These are phyloP conservation scores for Sophora flavescens DNA, from an alignment of 306 rosid species.

Conservation along the genomic window DNA sequence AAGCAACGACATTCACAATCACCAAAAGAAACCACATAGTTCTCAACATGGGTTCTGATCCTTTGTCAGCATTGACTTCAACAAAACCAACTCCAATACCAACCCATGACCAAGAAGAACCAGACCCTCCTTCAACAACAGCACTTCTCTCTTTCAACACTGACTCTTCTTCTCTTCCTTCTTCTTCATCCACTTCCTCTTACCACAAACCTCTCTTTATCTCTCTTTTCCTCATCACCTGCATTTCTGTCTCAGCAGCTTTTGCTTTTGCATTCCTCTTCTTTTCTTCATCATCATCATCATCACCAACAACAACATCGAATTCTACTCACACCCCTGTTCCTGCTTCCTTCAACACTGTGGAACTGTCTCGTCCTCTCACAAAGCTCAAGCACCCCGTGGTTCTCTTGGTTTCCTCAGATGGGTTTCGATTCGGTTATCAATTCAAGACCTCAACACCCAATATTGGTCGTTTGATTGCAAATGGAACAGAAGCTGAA, in stretches of 20 bases:
- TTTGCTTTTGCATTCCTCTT: conserved; percentile 79
- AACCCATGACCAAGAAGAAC: conserved; percentile 70
- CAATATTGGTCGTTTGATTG: conserved; percentile 70
- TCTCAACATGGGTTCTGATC: conserved; percentile 70
- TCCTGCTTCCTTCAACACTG: neutral
- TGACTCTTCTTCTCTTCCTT: conserved; percentile 48
- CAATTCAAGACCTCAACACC: conserved; percentile 88
- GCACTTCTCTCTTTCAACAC: conserved; percentile 84
- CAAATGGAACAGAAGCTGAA: conserved; percentile 91
- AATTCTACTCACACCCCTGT: neutral
- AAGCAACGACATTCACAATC: neutral
- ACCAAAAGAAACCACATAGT: neutral
- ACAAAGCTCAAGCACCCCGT: conserved; percentile 68
- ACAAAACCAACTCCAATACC: conserved; percentile 55
- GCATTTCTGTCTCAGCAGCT: conserved; percentile 74
- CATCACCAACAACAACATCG: neutral
- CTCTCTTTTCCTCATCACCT: conserved; percentile 64
- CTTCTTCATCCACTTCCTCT: conserved; percentile 41
- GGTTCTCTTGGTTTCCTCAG: conserved; percentile 82
- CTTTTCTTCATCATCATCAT: conserved; percentile 38
- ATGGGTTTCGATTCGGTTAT: conserved; percentile 96
- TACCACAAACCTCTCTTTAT: conserved; percentile 65
- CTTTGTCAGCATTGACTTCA: conserved; percentile 45
- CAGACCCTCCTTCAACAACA: conserved; percentile 57
- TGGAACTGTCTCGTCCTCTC: conserved; percentile 70